Evolutionary conservation across 176 grass and related monocot species (phyloP).

Genomic region (Alloteropsis semialata): DNA sequence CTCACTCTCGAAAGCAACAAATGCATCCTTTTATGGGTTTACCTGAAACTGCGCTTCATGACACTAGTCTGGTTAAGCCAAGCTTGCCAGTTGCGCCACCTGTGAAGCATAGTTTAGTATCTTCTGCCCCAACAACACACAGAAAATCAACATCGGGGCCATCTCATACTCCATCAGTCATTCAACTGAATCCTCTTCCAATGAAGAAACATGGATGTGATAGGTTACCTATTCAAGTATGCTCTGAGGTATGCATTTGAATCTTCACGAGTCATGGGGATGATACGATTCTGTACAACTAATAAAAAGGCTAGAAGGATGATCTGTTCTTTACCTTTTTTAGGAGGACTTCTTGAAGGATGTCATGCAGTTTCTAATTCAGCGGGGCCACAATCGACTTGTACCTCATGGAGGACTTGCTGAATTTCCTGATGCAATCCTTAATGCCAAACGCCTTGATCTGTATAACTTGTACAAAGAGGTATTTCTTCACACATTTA

Average conservation of each 20-base stretch:
- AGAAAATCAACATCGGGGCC: conserved; percentile 76
- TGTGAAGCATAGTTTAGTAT: conserved; percentile 55
- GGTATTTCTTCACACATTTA: conserved; percentile 45
- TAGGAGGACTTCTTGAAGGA: conserved; percentile 95
- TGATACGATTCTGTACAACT: conserved; percentile 17
- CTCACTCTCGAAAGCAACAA: conserved; percentile 67
- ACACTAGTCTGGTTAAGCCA: conserved; percentile 42
- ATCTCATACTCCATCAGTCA: conserved; percentile 56
- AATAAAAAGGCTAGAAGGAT: background rate
- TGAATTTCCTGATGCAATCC: conserved; percentile 95
- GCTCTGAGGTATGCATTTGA: conserved; percentile 65
- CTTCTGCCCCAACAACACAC: conserved; percentile 46
- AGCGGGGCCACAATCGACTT: conserved; percentile 80
- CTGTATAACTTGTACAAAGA: conserved; percentile 98
- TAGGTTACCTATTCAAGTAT: conserved; percentile 70
- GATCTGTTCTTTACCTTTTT: conserved; percentile 16
- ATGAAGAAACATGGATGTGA: conserved; percentile 97
- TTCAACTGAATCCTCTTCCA: conserved; percentile 87
- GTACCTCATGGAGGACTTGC: conserved; percentile 87
- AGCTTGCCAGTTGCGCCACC: conserved; percentile 42
- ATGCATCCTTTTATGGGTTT: conserved; percentile 81
- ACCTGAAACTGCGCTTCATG: conserved; percentile 34
- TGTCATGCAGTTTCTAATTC: conserved; percentile 89
- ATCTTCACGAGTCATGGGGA: conserved; percentile 10
- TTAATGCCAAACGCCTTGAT: conserved; percentile 97